phyloP scores from a whole-genome alignment of 2,329 filamentous ascomycete genomes.

The Fusarium sp. region DNA sequence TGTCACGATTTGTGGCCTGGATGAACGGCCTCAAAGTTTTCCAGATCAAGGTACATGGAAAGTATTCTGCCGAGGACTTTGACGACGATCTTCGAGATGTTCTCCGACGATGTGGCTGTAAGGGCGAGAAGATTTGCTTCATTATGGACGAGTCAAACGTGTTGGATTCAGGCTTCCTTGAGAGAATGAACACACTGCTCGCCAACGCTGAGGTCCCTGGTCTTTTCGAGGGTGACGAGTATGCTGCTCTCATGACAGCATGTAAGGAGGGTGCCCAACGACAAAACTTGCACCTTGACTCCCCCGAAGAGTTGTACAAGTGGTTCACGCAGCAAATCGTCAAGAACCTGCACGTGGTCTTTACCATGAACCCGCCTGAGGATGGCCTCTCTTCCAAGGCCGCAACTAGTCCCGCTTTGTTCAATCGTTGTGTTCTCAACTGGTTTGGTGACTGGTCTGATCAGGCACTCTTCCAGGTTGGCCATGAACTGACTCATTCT shows the following conservation, averaged over 20 bases:
- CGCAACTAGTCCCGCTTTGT: constrained; percentile 95
- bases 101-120: constrained; percentile 92
- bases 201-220: constrained; percentile 99
- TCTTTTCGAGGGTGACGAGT: constrained; percentile 98
- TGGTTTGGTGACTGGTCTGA: constrained; percentile 99
- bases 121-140: constrained; percentile 99
- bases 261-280: constrained; percentile 98
- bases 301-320: constrained; percentile 99
- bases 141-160: constrained; percentile 99
- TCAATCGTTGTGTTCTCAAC: constrained; percentile 99
- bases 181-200: constrained; percentile 98
- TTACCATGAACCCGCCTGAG: constrained; percentile 99
- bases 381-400: constrained; percentile 95
- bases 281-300: constrained; percentile 94
- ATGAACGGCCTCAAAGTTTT: constrained; percentile 99
- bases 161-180: constrained; percentile 96
- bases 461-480: constrained; percentile 97
- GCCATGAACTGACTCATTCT: constrained; percentile 94
- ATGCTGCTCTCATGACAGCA: constrained; percentile 97
- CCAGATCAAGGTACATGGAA: constrained; percentile 99
- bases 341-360: constrained; percentile 98
- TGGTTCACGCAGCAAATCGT: constrained; percentile 99
- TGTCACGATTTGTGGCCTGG: constrained; percentile 98
- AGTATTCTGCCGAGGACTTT: constrained; percentile 98
- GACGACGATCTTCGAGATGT: constrained; percentile 97